Conservation (phyloP, 176 grass and related monocot genomes). For the Ampelocalamus luodianensis region DNA sequence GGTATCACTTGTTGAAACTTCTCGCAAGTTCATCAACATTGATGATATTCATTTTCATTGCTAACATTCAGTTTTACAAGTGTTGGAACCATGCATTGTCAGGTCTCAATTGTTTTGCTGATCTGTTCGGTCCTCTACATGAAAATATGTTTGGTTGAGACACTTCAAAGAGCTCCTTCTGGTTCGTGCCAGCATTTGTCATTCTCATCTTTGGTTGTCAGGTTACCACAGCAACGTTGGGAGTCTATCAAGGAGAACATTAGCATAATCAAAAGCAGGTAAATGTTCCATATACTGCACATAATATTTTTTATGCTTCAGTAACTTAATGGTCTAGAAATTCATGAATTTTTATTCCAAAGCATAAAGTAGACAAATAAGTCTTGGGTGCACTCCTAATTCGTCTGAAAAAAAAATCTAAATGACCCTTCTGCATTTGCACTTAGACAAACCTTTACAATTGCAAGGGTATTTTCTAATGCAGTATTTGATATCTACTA, state of each 20-base stretch:
- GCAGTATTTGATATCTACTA: too few species aligned
- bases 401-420: background rate
- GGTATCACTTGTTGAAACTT: slow-evolving; percentile 42
- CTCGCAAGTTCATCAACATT: background rate
- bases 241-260: slow-evolving; percentile 69
- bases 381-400: background rate
- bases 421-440: background rate
- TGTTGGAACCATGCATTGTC: background rate
- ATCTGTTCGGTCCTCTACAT: slow-evolving; percentile 72
- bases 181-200: slow-evolving; percentile 38
- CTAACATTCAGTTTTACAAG: background rate
- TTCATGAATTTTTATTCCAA: background rate
- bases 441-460: background rate
- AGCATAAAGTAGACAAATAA: background rate
- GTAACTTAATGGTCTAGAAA: background rate
- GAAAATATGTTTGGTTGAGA: slow-evolving; percentile 75
- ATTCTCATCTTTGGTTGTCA: slow-evolving; percentile 43
- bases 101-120: slow-evolving; percentile 76
- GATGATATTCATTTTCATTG: background rate
- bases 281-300: background rate
- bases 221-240: slow-evolving; percentile 57
- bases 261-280: slow-evolving; percentile 59
- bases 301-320: background rate
- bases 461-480: background rate
- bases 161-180: slow-evolving; percentile 51